Evolutionary conservation across 176 grass and related monocot genomes (phyloP), one percentile per base, ranked within the genome.

Genomic region (Oryza glumipatula): DNA sequence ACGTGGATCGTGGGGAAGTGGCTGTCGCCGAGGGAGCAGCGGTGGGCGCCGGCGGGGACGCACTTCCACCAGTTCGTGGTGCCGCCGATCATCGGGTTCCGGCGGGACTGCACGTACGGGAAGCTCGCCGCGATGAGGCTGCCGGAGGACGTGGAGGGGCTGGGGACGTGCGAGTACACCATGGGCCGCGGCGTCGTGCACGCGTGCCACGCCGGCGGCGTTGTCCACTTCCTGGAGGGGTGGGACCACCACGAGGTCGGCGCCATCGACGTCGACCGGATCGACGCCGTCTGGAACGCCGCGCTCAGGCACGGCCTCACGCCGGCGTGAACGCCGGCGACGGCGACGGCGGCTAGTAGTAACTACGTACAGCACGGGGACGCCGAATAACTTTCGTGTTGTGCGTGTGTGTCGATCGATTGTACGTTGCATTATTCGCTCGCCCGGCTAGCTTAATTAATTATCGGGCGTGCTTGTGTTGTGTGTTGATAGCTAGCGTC

Each of bases 51-150:
- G 73, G 1, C 87, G 23, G 93, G 93, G 14, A 98, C 96, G 45
- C 89, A 98, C 85, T 98, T 98, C 88, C 96, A 98, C 89, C 96
- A 98, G 83, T 98, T 98, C 80, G 96, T 98, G 32, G 93, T 98
- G 73, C 96, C 96, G 52, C 93, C 93, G 35, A 87, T 98, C 73
- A 95, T 98, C 52, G 64, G 84, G 8, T 96, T 92, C 90, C 86
- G 96, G 36, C 78, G 89, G 11, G 96, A 94, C 91, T 98, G 96
- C 89, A 92, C 93, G 17, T 98, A 96, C 80, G 91, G 93, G 24
- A 95, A 90, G 77, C 85, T 92, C 61, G 96, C 96, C 3, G 96
- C 96, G 48, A 96, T 98, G 96, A 68, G 88, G 61, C 93, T 98
- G 19, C 96, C 96, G 68, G 89, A 98, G 87, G 96, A 98, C 83